Evolutionary conservation across 1,284 basidiomycete genomes (phyloP), one percentile per base, ranked within the genome.

Genomic region (Ustilago nuda): DNA sequence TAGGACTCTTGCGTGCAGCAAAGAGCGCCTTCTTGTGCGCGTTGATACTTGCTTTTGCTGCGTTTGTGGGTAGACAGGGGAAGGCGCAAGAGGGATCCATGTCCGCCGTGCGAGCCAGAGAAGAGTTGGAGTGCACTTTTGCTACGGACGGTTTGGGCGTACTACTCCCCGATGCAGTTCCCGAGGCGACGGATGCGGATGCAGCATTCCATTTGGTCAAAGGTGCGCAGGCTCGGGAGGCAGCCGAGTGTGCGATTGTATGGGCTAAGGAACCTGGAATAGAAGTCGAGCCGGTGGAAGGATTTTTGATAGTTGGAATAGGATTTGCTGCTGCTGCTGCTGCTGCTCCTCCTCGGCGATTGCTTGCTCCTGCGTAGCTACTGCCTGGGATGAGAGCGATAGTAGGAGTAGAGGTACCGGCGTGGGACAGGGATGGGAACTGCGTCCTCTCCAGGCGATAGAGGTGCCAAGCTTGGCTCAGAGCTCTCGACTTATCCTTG

Each of bases 251-350:
- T 13, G 70, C 66, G 4, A 77, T 70, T 0, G 75, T 62, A 43
- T 84, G 78, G 2, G 72, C 71, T 8, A 80, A 59, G 9, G 81
- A 83, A 0, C 82, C 83, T 3, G 82, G 82, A 17, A 82, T 72
- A 8, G 46, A 56, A 17, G 43, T 33, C 2, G 61, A 63, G 0
- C 66, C 69, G 0, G 59, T 15, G 5, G 61, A 66, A 0, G 90
- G 89, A 61, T 92, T 90, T 84, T 95, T 95, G 45, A 92, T 92
- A 78, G 92, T 93, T 63, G 95, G 88, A 32, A 95, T 91, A 4
- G 92, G 90, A 2, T 93, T 93, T 39, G 91, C 91, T 39, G 91
- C 91, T 2, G n/a, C n/a, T 39, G 91, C 91, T 39, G 91, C 91
- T 39, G 91, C 91, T 39, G 91, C 91, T 2, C 93, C 23, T 2